Conservation (phyloP, 345 rosid species). For the Pistacia atlantica region DNA sequence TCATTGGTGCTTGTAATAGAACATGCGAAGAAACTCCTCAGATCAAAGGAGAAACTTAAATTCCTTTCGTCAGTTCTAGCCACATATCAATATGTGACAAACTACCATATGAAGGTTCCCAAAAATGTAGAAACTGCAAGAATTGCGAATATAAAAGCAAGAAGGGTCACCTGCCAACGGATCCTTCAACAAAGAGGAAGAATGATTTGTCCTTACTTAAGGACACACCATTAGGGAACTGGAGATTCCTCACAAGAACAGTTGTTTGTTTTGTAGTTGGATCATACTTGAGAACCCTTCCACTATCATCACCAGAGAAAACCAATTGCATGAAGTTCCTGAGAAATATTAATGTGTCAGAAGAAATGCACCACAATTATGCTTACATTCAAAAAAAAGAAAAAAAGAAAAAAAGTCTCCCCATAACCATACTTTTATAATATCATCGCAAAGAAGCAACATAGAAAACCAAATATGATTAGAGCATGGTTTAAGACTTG, state of each 20-base stretch:
- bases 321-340: constrained; percentile 91
- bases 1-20: neutral
- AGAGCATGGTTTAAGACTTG: neutral
- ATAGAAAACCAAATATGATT: neutral
- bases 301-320: constrained; percentile 66
- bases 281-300: constrained; percentile 80
- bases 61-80: neutral
- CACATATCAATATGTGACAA: neutral
- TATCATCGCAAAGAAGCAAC: neutral
- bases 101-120: neutral
- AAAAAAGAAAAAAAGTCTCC: too few relatives aligned
- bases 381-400: neutral
- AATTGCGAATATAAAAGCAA: neutral
- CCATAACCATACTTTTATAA: neutral
- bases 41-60: neutral
- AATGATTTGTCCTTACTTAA: constrained; percentile 72
- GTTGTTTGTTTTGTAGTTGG: constrained; percentile 65
- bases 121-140: neutral
- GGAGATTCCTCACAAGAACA: constrained; percentile 65
- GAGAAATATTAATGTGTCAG: constrained; percentile 24
- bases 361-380: constrained; percentile 5
- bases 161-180: constrained; percentile 58
- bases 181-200: constrained; percentile 58
- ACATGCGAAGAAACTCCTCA: neutral
- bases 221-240: constrained; percentile 86